Evolutionary conservation across 495 filamentous ascomycete species (phyloP).

Genomic region (Hypoxylon cercidicola): DNA sequence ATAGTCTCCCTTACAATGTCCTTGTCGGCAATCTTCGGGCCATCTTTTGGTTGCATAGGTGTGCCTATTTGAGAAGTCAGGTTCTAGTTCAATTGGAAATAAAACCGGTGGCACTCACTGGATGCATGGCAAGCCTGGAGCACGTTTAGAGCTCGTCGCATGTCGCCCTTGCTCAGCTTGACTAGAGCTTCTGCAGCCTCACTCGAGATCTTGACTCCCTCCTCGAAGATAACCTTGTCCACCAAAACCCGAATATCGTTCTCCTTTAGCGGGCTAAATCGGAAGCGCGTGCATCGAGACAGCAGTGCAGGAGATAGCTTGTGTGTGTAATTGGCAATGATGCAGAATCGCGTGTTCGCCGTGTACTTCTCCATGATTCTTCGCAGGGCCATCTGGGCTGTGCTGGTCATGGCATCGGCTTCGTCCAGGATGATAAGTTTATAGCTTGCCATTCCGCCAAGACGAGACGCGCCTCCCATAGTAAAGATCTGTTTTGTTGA

Average conservation of each 20-base stretch:
- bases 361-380: slow-evolving; percentile 99
- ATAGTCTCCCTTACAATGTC: slow-evolving; percentile 80
- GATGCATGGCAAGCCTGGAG: slow-evolving; percentile 96
- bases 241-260: slow-evolving; percentile 82
- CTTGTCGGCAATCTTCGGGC: slow-evolving; percentile 65
- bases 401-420: slow-evolving; percentile 97
- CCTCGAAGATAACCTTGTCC: slow-evolving; percentile 89
- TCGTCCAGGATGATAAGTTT: slow-evolving; percentile 99
- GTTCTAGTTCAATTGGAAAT: not conserved
- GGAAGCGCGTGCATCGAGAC: slow-evolving; percentile 92
- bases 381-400: slow-evolving; percentile 95
- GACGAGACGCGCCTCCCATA: slow-evolving; percentile 49
- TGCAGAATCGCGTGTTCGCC: slow-evolving; percentile 96
- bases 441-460: slow-evolving; percentile 70
- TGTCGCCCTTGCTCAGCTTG: slow-evolving; percentile 90
- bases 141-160: slow-evolving; percentile 94
- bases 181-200: slow-evolving; percentile 86
- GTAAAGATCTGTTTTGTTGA: slow-evolving; percentile 73
- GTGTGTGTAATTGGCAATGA: slow-evolving; percentile 99
- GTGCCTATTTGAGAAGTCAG: slow-evolving; percentile 60
- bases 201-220: slow-evolving; percentile 81
- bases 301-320: slow-evolving; percentile 96
- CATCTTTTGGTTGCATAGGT: slow-evolving; percentile 73
- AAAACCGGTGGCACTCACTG: slow-evolving; percentile 62
- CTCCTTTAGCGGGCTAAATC: slow-evolving; percentile 94